Evolutionary conservation across 1,284 basidiomycete species (phyloP).

Genomic region (Naganishia cerealis): DNA sequence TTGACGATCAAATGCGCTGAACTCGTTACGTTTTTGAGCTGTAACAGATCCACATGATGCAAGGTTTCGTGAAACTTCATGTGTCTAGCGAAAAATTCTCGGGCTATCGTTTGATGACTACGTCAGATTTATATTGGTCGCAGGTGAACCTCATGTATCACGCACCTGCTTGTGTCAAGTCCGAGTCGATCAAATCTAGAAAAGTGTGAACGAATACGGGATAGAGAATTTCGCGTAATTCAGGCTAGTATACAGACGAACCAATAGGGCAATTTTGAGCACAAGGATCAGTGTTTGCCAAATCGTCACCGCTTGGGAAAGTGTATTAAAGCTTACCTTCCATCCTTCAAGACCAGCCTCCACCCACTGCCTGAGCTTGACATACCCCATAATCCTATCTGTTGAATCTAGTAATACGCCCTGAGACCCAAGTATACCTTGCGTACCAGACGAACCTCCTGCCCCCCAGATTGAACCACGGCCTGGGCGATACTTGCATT

Average conservation of each 20-base stretch:
- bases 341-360: constrained; percentile 71
- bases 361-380: constrained; percentile 71
- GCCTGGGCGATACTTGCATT: constrained; percentile 69
- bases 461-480: constrained; percentile 61
- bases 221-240: constrained; percentile 87
- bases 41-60: constrained; percentile 73
- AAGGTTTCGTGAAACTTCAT: constrained; percentile 67
- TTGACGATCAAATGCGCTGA: constrained; percentile 83
- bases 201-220: constrained; percentile 98
- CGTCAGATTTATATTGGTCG: constrained; percentile 41
- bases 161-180: constrained; percentile 82
- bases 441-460: constrained; percentile 25
- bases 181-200: constrained; percentile 86
- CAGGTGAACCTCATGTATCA: constrained; percentile 28
- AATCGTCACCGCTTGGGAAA: neutral
- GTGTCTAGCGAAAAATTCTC: constrained; percentile 73
- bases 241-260: constrained; percentile 62
- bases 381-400: constrained; percentile 68
- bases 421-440: constrained; percentile 35
- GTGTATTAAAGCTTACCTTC: constrained; percentile 78
- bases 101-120: constrained; percentile 57
- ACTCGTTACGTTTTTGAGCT: constrained; percentile 77
- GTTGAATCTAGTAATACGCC: constrained; percentile 72
- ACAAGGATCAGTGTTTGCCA: neutral
- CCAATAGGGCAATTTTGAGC: neutral